phyloP scores from a whole-genome alignment of 2,329 filamentous ascomycete species.

The Sphaceloma murrayae region DNA sequence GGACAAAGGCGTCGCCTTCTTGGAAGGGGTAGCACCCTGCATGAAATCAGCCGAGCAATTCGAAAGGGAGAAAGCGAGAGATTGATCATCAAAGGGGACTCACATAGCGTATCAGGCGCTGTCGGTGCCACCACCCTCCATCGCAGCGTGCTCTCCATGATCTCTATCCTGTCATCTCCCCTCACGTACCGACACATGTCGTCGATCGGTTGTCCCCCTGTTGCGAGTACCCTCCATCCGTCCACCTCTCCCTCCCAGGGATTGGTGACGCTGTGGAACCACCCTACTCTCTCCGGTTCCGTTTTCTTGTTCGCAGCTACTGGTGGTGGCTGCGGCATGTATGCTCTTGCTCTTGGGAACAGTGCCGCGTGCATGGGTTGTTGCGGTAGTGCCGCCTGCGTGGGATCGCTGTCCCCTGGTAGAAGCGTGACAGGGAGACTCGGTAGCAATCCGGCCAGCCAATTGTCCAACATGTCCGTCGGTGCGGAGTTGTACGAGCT shows the following conservation, averaged over 20 bases:
- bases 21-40: conserved; percentile 93
- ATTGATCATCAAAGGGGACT: conserved; percentile 35
- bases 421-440: conserved; percentile 82
- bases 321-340: conserved; percentile 42
- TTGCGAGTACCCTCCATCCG: conserved; percentile 78
- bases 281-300: conserved; percentile 42
- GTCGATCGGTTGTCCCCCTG: conserved; percentile 84
- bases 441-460: conserved; percentile 71
- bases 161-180: conserved; percentile 63
- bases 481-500: conserved; percentile 79
- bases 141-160: conserved; percentile 90
- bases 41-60: conserved; percentile 19
- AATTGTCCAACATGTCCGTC: conserved; percentile 71
- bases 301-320: conserved; percentile 21
- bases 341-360: conserved; percentile 68
- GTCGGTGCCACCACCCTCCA: conserved; percentile 91
- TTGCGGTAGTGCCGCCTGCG: conserved; percentile 81
- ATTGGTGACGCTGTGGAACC: conserved; percentile 86
- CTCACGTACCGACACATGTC: conserved; percentile 89
- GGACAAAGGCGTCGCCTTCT: conserved; percentile 80
- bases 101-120: conserved; percentile 89
- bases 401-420: conserved; percentile 74
- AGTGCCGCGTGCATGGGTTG: conserved; percentile 89
- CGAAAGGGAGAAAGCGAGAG: neutral
- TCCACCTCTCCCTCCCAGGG: conserved; percentile 87